Evolutionary conservation across 2,329 filamentous ascomycete species (phyloP).

Genomic region (Pseudogymnoascus sp.): DNA sequence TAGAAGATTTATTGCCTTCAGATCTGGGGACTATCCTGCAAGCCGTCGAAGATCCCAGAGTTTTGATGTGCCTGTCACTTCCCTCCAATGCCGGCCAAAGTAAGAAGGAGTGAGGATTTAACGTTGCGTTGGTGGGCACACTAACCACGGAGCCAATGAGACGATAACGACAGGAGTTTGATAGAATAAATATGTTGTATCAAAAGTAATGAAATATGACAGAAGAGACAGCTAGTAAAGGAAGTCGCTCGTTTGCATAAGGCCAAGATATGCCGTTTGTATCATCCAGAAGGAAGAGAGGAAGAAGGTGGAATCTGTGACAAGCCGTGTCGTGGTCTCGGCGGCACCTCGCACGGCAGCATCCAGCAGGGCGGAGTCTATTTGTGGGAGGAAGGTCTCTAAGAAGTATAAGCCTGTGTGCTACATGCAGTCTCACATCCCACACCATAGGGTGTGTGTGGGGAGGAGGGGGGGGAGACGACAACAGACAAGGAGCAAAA

Average conservation of each 20-base stretch:
- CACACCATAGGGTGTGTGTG: not conserved
- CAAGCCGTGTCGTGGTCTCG: not conserved
- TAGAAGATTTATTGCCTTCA: not conserved
- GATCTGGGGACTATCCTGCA: not conserved
- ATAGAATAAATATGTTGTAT: not conserved
- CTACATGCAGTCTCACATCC: not conserved
- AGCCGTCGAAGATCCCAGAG: not conserved
- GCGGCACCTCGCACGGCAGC: not conserved
- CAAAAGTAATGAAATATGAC: conserved; percentile 3
- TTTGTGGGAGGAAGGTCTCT: not conserved
- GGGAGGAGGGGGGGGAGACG: not conserved
- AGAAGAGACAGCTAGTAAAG: not conserved
- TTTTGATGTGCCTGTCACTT: not conserved
- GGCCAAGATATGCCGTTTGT: not conserved
- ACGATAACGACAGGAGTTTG: not conserved
- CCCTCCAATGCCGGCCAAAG: not conserved
- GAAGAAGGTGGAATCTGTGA: not conserved
- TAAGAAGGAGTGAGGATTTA: not conserved
- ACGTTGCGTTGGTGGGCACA: not conserved
- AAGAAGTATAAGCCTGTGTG: not conserved
- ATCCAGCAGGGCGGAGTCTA: not conserved
- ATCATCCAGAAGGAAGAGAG: conserved; percentile 1
- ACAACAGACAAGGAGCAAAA: not conserved
- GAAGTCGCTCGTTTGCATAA: not conserved
- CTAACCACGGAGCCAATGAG: not conserved